These are phyloP conservation scores for Paracoccidioides brasiliensis DNA, from an alignment of 2,329 filamentous ascomycete species.

Conservation along the genomic window DNA sequence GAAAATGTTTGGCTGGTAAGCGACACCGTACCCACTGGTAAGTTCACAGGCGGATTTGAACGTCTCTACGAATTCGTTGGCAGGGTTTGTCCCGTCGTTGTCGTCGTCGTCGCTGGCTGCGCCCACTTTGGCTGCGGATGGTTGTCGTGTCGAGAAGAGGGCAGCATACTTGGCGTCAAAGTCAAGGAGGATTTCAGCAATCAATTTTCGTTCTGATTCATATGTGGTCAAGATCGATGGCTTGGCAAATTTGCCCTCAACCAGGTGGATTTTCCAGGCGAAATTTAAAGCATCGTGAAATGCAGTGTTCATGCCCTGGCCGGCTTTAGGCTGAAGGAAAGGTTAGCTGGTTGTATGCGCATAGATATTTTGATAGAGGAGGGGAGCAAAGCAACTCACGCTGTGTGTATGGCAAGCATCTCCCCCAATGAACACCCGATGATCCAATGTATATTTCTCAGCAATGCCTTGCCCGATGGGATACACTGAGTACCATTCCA, in stretches of 20 bases:
- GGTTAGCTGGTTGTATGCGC: conserved; percentile 5
- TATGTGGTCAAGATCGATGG: conserved; percentile 70
- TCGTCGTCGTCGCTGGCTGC: conserved; percentile 37
- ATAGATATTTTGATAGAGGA: neutral
- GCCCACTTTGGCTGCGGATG: conserved; percentile 58
- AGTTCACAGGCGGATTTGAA: conserved; percentile 91
- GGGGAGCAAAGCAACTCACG: conserved; percentile 15
- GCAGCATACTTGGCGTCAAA: conserved; percentile 87
- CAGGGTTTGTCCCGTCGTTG: conserved; percentile 15
- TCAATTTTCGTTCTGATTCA: conserved; percentile 69
- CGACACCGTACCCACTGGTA: conserved; percentile 82
- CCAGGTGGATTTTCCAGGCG: conserved; percentile 90
- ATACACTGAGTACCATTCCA: conserved; percentile 55
- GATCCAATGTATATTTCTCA: conserved; percentile 51
- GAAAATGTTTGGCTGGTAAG: conserved; percentile 66
- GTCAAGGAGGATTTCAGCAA: conserved; percentile 69
- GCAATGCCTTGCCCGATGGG: conserved; percentile 53
- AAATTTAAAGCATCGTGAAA: conserved; percentile 63
- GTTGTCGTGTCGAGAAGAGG: conserved; percentile 68
- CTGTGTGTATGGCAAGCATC: conserved; percentile 53
- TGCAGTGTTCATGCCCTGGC: conserved; percentile 51
- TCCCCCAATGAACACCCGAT: conserved; percentile 53
- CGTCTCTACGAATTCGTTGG: conserved; percentile 69
- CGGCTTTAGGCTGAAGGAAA: conserved; percentile 42
- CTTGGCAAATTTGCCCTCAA: conserved; percentile 68